A percentile compares a stretch with the other conserved stretches of the same genome.
phyloP scores from a whole-genome alignment of 2,329 filamentous ascomycete genomes.

The Hymenoscyphus fructigenus region DNA sequence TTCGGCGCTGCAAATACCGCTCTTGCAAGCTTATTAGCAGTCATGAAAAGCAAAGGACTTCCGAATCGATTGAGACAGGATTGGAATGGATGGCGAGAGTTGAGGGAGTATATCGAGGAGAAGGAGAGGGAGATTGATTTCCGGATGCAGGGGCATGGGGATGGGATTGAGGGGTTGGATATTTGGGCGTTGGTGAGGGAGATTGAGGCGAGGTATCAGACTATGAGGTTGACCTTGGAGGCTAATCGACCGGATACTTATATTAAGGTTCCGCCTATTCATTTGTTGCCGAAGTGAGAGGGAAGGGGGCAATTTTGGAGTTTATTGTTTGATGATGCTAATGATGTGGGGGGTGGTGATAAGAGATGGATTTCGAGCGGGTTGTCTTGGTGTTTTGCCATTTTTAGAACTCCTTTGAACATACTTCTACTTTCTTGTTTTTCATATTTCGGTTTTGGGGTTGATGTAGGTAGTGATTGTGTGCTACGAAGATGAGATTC shows the following conservation, averaged over 20 bases:
- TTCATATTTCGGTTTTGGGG: not conserved
- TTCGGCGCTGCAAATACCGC: conserved; percentile 63
- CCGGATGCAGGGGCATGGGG: conserved; percentile 42
- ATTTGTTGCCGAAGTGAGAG: not conserved
- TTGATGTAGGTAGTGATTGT: not conserved
- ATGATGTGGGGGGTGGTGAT: not conserved
- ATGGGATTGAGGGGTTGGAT: conserved; percentile 38
- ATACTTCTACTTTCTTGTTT: not conserved
- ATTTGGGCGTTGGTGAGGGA: conserved; percentile 20
- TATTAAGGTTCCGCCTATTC: conserved; percentile 28
- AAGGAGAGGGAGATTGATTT: conserved; percentile 41
- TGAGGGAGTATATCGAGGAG: conserved; percentile 54
- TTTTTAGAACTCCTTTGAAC: not conserved
- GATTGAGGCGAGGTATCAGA: conserved; percentile 41
- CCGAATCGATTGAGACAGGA: conserved; percentile 48
- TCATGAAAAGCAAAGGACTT: conserved; percentile 50
- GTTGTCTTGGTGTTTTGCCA: no score
- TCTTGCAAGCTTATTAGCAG: conserved; percentile 59
- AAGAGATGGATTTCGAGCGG: not conserved
- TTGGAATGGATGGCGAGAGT: conserved; percentile 44
- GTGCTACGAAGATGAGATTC: not conserved
- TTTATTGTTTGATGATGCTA: not conserved
- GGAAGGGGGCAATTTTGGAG: not conserved
- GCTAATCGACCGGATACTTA: conserved; percentile 44
- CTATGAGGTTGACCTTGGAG: conserved; percentile 43